Percentiles rank a stretch among this genome's conserved stretches.
Conservation (phyloP, 345 rosid genomes). For the Anacardium occidentale region DNA sequence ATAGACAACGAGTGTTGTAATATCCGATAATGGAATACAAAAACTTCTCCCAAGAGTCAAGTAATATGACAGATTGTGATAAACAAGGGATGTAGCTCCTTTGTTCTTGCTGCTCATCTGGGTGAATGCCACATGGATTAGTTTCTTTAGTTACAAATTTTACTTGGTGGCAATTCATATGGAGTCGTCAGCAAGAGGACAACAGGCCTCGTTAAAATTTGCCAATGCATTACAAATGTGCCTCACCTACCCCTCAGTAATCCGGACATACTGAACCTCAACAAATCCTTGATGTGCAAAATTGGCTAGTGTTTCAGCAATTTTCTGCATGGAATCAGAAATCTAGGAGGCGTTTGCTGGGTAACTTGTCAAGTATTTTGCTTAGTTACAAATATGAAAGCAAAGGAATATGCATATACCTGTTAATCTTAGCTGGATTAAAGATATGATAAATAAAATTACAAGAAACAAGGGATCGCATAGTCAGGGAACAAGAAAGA, state of each 20-base stretch:
- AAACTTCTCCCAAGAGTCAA: background rate
- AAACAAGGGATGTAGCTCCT: constrained; percentile 13
- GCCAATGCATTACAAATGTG: constrained; percentile 24
- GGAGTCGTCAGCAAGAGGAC: constrained; percentile 20
- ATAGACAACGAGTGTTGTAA: constrained; percentile 33
- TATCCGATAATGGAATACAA: constrained; percentile 27
- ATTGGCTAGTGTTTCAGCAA: background rate
- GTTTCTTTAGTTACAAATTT: constrained; percentile 12
- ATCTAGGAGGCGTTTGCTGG: background rate
- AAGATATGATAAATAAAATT: background rate
- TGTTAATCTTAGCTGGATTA: background rate
- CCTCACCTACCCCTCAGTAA: constrained; percentile 29
- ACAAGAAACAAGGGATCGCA: background rate
- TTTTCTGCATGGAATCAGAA: background rate
- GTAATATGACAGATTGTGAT: background rate
- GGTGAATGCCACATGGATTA: constrained; percentile 34
- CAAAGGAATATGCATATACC: background rate
- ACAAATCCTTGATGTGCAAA: too few relatives aligned
- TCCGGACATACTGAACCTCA: background rate
- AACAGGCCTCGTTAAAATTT: background rate
- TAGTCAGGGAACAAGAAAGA: background rate
- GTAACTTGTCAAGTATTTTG: too few relatives aligned
- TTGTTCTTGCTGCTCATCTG: constrained; percentile 17
- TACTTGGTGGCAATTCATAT: constrained; percentile 23
- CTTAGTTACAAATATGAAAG: background rate